Evolutionary conservation across 1,284 basidiomycete genomes (phyloP), one percentile per base, ranked within the genome.

Genomic region (Volvariella surrecta): DNA sequence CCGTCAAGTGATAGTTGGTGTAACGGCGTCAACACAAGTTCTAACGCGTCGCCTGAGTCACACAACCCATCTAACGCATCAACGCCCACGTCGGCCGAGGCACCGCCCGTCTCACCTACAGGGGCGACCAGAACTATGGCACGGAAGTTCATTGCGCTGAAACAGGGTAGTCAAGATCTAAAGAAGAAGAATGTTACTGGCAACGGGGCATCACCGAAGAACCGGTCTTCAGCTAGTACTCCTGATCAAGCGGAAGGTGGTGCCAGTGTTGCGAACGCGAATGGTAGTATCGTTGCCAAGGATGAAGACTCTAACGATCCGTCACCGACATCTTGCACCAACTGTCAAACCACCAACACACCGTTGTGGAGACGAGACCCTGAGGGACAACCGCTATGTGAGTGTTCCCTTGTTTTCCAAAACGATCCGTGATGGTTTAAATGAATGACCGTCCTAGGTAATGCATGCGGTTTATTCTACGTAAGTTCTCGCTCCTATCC

Each of bases 321-420:
- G 44, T 58, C 73, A 4, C 84, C 86, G 3, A 97, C 91, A 1
- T 71, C 88, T 20, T 97, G 93, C 61, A 92, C 88, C 9, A 97
- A 97, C 60, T 97, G 93, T 63, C 82, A 89, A 56, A 97, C 94
- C 42, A 95, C 89, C 21, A 97, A 92, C 60, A 97, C 93, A 32
- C 93, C 93, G 1, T 67, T 97, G 44, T 97, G 93, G 93, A 76
- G 93, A 59, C 73, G 94, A 52, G 92, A 97, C 67, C 89, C 92
- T 1, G 92, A 97, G 51, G 93, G 93, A 18, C 90, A 95, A 59
- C 93, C 93, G 24, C 64, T 97, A 46, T 97, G 91, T 81, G 67
- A 70, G 73, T 69, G 44, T 50, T 19, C 17, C 34, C 45, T 49
- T 20, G 45, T 28, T 45, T 43, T 31, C 40, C 51, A 46, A 47